Evolutionary conservation across 768 basidiomycete genomes (phyloP).

Genomic region (Fistulinella prunicolor): DNA sequence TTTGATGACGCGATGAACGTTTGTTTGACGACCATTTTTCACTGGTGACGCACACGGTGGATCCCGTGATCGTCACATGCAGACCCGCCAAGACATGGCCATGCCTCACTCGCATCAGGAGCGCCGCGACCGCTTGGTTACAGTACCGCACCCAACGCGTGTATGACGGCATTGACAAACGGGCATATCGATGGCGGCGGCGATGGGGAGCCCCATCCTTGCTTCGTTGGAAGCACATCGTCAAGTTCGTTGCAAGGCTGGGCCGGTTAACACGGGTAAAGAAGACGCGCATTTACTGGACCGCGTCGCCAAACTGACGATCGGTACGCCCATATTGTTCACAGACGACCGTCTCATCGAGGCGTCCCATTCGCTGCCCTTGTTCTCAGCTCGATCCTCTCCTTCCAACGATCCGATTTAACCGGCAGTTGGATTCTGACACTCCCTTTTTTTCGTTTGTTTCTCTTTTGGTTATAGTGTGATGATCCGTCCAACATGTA

Average conservation of each 20-base stretch:
- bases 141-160: conserved; percentile 5
- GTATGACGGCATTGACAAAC: conserved; percentile 2
- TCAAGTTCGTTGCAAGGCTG: conserved; percentile 31
- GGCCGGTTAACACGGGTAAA: conserved; percentile 19
- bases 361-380: no score
- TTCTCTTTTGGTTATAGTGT: no score
- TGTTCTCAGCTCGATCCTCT: no score
- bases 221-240: conserved; percentile 19
- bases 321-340: no score
- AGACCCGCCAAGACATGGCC: not conserved
- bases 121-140: conserved; percentile 11
- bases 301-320: not conserved
- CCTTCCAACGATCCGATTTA: no score
- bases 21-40: not conserved
- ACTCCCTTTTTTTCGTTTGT: not conserved
- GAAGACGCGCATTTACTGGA: not conserved
- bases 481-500: no score
- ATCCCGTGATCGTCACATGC: no score
- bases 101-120: not conserved
- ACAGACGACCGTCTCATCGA: no score
- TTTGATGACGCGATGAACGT: not conserved
- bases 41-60: no score
- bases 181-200: not conserved
- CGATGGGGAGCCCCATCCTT: conserved; percentile 2
- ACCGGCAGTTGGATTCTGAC: no score